Percentiles rank a stretch among this genome's conserved stretches.
Evolutionary conservation across 2,329 filamentous ascomycete genomes (phyloP).

Genomic region (Dactylellina leptospora): DNA sequence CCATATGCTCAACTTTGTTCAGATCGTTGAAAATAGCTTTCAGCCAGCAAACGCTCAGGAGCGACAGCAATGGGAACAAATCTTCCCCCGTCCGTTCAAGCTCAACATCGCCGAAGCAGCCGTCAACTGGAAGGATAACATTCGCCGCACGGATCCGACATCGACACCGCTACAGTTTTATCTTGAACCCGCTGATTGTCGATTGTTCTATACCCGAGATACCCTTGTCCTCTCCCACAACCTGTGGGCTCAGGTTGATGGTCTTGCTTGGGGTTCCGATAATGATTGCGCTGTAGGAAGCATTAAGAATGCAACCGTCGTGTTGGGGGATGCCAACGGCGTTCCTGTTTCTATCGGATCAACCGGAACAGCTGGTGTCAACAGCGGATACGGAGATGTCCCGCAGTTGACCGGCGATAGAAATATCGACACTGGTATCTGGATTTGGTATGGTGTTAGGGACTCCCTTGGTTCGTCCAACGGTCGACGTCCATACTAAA

Average conservation of each 20-base stretch:
- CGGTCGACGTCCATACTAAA: slow-evolving; percentile 16
- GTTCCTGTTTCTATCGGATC: slow-evolving; percentile 44
- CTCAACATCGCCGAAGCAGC: slow-evolving; percentile 54
- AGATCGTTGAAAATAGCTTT: slow-evolving; percentile 56
- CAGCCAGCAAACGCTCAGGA: slow-evolving; percentile 50
- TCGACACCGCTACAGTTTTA: slow-evolving; percentile 67
- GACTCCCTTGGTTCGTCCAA: slow-evolving; percentile 23
- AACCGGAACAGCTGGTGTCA: neutral
- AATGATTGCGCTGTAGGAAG: slow-evolving; percentile 32
- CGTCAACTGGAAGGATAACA: slow-evolving; percentile 47
- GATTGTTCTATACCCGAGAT: slow-evolving; percentile 68
- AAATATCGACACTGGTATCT: slow-evolving; percentile 24
- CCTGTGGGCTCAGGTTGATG: slow-evolving; percentile 32
- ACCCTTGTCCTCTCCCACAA: slow-evolving; percentile 57
- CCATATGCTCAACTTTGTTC: slow-evolving; percentile 57
- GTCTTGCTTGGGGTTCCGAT: slow-evolving; percentile 31
- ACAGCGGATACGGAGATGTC: slow-evolving; percentile 30
- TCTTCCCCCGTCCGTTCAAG: slow-evolving; percentile 55
- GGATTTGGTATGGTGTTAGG: slow-evolving; percentile 41
- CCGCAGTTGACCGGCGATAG: slow-evolving; percentile 46
- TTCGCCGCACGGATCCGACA: slow-evolving; percentile 25
- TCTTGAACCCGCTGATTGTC: slow-evolving; percentile 70
- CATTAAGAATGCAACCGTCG: slow-evolving; percentile 47
- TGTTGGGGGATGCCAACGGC: slow-evolving; percentile 34
- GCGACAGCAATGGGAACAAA: slow-evolving; percentile 25